These are phyloP conservation scores for Durusdinium trenchii DNA, from an alignment of 73 alveolate genomes.

Conservation along the genomic window DNA sequence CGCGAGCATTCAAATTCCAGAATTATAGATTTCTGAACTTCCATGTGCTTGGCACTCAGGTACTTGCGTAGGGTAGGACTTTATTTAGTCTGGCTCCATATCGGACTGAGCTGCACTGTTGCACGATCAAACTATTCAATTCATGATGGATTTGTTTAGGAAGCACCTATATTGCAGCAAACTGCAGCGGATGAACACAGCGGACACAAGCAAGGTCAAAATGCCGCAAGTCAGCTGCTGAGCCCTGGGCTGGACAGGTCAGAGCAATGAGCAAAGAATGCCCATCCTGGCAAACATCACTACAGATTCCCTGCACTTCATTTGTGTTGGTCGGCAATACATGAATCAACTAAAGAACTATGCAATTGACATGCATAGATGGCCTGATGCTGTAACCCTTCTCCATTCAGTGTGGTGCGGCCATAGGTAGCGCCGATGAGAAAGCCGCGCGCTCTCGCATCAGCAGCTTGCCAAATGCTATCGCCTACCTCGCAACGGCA, in stretches of 20 bases:
- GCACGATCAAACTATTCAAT: too few species aligned
- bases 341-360: not conserved
- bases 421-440: conserved; percentile 90
- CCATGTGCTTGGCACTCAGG: too few species aligned
- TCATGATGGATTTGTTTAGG: too few species aligned
- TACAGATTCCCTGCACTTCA: not conserved
- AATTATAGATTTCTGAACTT: too few species aligned
- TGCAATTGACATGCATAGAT: not conserved
- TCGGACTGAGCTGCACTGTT: too few species aligned
- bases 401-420: conserved; percentile 90
- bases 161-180: too few species aligned
- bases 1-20: too few species aligned
- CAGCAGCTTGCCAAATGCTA: conserved; percentile 95
- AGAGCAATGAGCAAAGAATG: conserved; percentile 86
- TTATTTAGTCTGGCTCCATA: too few species aligned
- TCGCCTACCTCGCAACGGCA: conserved; percentile 57
- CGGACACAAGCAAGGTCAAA: not conserved
- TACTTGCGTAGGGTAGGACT: too few species aligned
- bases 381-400: conserved; percentile 95
- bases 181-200: too few species aligned
- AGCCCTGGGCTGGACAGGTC: conserved; percentile 95
- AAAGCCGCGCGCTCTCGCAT: conserved; percentile 93
- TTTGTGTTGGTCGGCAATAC: not conserved
- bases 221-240: too few species aligned
- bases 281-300: conserved; percentile 55